Evolutionary conservation across 768 basidiomycete genomes (phyloP).

Genomic region (Strobilomyces dryophilus): DNA sequence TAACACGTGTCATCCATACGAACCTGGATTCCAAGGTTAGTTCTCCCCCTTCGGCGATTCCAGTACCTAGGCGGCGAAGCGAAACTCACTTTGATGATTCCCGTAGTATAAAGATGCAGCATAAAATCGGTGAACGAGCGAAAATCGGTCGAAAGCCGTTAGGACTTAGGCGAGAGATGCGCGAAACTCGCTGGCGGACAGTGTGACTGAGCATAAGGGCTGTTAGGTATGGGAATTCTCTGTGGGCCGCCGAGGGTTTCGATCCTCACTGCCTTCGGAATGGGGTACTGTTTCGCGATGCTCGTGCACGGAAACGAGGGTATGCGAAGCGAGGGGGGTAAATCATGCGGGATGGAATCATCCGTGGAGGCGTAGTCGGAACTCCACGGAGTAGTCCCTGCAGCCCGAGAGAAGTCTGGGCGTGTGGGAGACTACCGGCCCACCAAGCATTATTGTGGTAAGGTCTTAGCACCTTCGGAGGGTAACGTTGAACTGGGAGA

Average conservation of each 20-base stretch:
- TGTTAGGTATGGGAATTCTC: slow-evolving; percentile 1
- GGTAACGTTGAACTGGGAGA: background rate
- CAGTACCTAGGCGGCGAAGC: background rate
- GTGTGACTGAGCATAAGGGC: slow-evolving; percentile 1
- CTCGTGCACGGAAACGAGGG: slow-evolving; percentile 17
- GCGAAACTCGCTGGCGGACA: slow-evolving; percentile 10
- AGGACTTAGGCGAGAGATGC: slow-evolving; percentile 6
- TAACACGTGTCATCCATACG: background rate
- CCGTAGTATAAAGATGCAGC: background rate
- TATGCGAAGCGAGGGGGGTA: slow-evolving; percentile 14
- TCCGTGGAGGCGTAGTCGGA: slow-evolving; percentile 14
- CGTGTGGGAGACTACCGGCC: slow-evolving; percentile 1
- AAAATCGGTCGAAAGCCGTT: background rate
- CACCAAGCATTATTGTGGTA: background rate
- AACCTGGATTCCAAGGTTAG: background rate
- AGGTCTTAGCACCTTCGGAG: background rate
- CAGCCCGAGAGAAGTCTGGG: slow-evolving; percentile 1
- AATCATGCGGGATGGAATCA: slow-evolving; percentile 7
- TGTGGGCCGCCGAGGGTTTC: slow-evolving; percentile 11
- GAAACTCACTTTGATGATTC: background rate
- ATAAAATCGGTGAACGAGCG: slow-evolving; percentile 7
- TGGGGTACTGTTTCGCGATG: slow-evolving; percentile 17
- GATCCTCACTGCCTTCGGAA: slow-evolving; percentile 15
- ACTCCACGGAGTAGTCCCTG: slow-evolving; percentile 21
- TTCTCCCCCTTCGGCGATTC: background rate